Conservation (phyloP, 1,284 basidiomycete genomes). For the Puccinia hordei region DNA sequence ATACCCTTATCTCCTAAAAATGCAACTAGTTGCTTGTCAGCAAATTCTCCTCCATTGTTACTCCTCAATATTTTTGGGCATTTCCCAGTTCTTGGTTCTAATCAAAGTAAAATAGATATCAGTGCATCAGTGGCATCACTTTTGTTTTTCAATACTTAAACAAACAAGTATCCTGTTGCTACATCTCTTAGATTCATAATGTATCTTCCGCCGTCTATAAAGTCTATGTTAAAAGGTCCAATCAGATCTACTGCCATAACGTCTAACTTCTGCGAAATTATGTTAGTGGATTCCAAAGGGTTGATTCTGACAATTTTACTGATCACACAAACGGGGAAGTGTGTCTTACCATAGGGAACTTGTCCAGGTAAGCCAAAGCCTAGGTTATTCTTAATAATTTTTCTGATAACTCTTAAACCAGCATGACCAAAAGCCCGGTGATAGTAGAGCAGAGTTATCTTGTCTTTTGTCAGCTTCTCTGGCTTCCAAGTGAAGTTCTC, state of each 20-base stretch:
- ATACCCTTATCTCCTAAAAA: constrained; percentile 1
- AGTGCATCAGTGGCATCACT: not conserved
- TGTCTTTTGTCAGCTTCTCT: not conserved
- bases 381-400: not conserved
- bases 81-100: not conserved
- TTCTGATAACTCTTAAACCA: not conserved
- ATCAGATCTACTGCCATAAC: too few relatives aligned
- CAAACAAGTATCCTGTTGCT: not conserved
- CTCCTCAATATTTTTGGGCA: not conserved
- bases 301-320: not conserved
- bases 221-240: too few relatives aligned
- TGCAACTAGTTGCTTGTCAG: not conserved
- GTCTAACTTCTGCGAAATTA: too few relatives aligned
- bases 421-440: not conserved
- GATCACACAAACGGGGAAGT: not conserved
- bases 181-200: too few relatives aligned
- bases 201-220: too few relatives aligned
- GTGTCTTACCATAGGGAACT: too few relatives aligned
- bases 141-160: not conserved
- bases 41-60: constrained; percentile 26
- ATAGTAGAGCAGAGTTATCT: not conserved
- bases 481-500: not conserved
- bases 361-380: not conserved
- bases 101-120: not conserved
- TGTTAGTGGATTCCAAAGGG: not conserved